Evolutionary conservation across 2,329 filamentous ascomycete species (phyloP).

Genomic region (Diaporthe longicolla): DNA sequence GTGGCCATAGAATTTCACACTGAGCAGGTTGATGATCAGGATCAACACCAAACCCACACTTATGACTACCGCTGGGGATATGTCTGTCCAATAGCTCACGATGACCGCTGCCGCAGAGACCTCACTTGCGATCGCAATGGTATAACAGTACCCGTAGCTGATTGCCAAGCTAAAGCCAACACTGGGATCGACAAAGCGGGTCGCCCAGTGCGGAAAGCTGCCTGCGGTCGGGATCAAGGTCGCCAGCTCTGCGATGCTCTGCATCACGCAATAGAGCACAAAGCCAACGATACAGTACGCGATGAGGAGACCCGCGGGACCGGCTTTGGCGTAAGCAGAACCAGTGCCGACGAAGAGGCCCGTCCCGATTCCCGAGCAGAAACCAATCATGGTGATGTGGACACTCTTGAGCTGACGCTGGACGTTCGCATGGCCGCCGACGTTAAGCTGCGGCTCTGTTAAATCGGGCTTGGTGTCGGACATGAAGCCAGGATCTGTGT

Average conservation of each 20-base stretch:
- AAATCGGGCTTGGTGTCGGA: constrained; percentile 37
- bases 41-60: constrained; percentile 39
- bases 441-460: constrained; percentile 41
- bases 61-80: constrained; percentile 43
- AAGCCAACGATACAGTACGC: constrained; percentile 41
- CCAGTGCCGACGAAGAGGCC: constrained; percentile 45
- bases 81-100: constrained; percentile 43
- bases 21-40: constrained; percentile 40
- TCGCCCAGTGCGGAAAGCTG: constrained; percentile 44
- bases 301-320: constrained; percentile 42
- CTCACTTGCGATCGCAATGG: constrained; percentile 43
- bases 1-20: constrained; percentile 41
- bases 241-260: constrained; percentile 44
- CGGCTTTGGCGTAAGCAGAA: constrained; percentile 41
- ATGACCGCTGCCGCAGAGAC: constrained; percentile 43
- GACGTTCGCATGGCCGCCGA: constrained; percentile 42
- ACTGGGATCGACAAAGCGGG: constrained; percentile 43
- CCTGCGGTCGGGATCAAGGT: constrained; percentile 44
- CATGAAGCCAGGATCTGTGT: constrained; percentile 39
- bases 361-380: constrained; percentile 44
- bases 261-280: constrained; percentile 42
- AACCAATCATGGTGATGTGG: constrained; percentile 44
- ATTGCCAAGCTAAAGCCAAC: constrained; percentile 44
- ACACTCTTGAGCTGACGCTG: constrained; percentile 42
- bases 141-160: constrained; percentile 44